Base-by-base conservation (phyloP, 1,284 basidiomycete genomes). In the Rhodotorula sp. region DNA sequence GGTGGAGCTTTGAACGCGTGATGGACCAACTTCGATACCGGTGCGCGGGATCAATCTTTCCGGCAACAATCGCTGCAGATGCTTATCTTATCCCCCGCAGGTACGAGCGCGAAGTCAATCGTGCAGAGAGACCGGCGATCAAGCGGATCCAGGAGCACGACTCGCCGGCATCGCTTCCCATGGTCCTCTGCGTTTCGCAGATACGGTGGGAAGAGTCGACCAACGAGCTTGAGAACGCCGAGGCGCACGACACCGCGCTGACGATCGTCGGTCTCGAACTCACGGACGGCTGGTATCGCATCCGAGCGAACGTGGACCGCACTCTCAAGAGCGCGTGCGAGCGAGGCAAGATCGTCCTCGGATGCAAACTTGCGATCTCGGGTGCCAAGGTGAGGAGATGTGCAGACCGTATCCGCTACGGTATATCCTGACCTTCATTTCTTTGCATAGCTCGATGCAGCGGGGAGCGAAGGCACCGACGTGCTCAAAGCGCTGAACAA, bases 281-380 rank as follows among this genome's bases (percentile, higher is more conserved):
- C 19, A 94, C 93, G 0, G 97, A 99, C 79, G 95, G 95, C 15
- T 99, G 95, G 97, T 99, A 99, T 78, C 84, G 87, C 48, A 85
- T 99, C 19, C 86, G 88, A 18, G 90, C 92, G 0, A 84, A 85
- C 54, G 83, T 73, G 43, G 72, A 78, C 57, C 16, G 5, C 54
- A 73, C 93, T 2, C 83, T 99, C 15, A 84, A 84, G 2, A 85
- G 89, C 34, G 95, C 93, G 0, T 83, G 91, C 8, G 82, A 82
- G 52, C 85, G 85, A 28, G 88, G 90, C 0, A 84, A 85, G 58
- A 85, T 99, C 60, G 82, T 83, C 38, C 83, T 90, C 1, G 95
- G 95, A 1, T 85, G 88, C 71, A 99, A 99, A 83, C 84, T 99
- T 26, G 88, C 86, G 5, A 83, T 95, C 56, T 84, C 86, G 18